Evolutionary conservation across 192 early-diverging fungal species (phyloP).

Genomic region (Linnemannia hyalina): DNA sequence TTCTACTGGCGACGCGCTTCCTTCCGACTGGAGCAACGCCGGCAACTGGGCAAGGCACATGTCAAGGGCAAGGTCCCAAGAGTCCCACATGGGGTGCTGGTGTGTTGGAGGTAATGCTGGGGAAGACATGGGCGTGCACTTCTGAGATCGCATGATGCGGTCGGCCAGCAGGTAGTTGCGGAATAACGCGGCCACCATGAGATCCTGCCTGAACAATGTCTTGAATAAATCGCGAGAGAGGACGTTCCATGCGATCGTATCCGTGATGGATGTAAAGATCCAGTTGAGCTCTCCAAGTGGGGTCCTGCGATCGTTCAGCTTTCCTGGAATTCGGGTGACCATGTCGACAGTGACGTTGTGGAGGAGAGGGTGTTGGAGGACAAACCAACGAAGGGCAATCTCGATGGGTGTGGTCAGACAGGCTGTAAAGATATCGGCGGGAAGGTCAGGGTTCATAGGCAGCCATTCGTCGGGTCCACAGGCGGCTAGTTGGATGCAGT

Average conservation of each 20-base stretch:
- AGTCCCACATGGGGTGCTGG: slow-evolving; percentile 96
- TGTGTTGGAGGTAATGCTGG: slow-evolving; percentile 91
- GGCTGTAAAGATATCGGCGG: slow-evolving; percentile 96
- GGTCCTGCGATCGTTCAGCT: slow-evolving; percentile 90
- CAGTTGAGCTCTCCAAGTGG: slow-evolving; percentile 98
- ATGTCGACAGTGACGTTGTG: slow-evolving; percentile 86
- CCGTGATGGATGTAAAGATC: slow-evolving; percentile 98
- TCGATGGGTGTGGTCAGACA: slow-evolving; percentile 97
- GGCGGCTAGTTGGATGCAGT: slow-evolving; percentile 96
- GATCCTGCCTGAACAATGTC: slow-evolving; percentile 92
- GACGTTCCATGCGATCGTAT: slow-evolving; percentile 98
- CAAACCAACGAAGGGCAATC: slow-evolving; percentile 93
- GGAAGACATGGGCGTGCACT: slow-evolving; percentile 90
- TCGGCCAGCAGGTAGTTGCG: slow-evolving; percentile 97
- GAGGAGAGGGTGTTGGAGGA: slow-evolving; percentile 85
- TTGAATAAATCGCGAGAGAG: slow-evolving; percentile 91
- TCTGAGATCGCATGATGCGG: slow-evolving; percentile 95
- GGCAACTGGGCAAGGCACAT: slow-evolving; percentile 94
- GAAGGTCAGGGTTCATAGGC: slow-evolving; percentile 93
- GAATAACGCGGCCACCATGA: slow-evolving; percentile 94
- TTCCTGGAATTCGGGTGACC: slow-evolving; percentile 88
- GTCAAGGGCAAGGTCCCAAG: slow-evolving; percentile 96
- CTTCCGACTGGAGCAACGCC: slow-evolving; percentile 68
- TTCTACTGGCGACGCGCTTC: slow-evolving; percentile 59
- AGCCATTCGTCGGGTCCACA: slow-evolving; percentile 87